A percentile compares a stretch with the other conserved stretches of the same genome.
Evolutionary conservation across 805 yeast species (phyloP).

Genomic region (Saccharomycopsis vini): DNA sequence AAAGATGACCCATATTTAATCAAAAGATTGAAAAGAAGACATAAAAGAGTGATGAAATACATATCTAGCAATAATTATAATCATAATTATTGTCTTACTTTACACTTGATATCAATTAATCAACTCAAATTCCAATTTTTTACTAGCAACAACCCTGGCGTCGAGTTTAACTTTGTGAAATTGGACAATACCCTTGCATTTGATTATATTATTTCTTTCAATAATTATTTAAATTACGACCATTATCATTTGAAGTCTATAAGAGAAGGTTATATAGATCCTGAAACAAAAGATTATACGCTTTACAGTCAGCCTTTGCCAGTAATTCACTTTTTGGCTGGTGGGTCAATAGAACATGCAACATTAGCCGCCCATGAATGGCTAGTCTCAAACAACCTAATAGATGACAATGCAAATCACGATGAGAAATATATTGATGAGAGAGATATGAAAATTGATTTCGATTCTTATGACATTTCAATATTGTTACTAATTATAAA

Average conservation of each 20-base stretch:
- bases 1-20: slow-evolving; percentile 18
- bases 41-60: slow-evolving; percentile 9
- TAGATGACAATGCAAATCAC: slow-evolving; percentile 8
- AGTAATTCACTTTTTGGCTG: slow-evolving; percentile 36
- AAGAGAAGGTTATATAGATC: slow-evolving; percentile 18
- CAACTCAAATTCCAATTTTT: slow-evolving; percentile 19
- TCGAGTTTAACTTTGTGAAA: slow-evolving; percentile 12
- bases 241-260: slow-evolving; percentile 26
- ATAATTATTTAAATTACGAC: slow-evolving; percentile 30
- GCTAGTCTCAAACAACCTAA: slow-evolving; percentile 17
- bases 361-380: slow-evolving; percentile 22
- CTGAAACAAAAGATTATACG: background rate
- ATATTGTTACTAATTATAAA: background rate
- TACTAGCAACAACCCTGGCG: background rate
- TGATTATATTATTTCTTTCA: slow-evolving; percentile 42
- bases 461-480: background rate
- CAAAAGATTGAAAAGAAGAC: slow-evolving; percentile 9
- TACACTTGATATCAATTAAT: slow-evolving; percentile 15
- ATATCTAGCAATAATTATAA: slow-evolving; percentile 3
- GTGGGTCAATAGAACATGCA: slow-evolving; percentile 38
- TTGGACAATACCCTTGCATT: slow-evolving; percentile 20
- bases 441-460: background rate
- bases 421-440: slow-evolving; percentile 11
- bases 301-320: slow-evolving; percentile 24
- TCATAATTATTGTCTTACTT: slow-evolving; percentile 15